Evolutionary conservation across 148 eudicot genomes (phyloP).

Genomic region (Rhododendron williamsianum): DNA sequence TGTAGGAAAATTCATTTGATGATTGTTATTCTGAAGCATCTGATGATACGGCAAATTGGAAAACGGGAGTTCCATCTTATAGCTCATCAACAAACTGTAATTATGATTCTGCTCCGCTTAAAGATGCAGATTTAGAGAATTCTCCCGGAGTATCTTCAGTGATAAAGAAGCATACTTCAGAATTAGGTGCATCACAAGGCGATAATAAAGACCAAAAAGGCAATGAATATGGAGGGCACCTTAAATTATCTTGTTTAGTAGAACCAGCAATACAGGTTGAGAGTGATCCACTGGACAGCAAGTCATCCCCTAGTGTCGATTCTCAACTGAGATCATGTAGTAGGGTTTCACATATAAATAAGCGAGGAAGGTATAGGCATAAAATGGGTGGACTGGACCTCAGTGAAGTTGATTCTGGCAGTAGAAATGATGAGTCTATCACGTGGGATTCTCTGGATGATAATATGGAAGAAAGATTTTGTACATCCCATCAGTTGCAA

Average conservation of each 20-base stretch:
- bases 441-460: constrained; percentile 26
- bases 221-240: constrained; percentile 23
- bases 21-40: constrained; percentile 41
- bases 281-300: constrained; percentile 21
- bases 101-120: constrained; percentile 22
- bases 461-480: constrained; percentile 17
- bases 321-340: constrained; percentile 20
- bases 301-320: constrained; percentile 20
- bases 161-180: constrained; percentile 5
- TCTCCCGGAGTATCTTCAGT: constrained; percentile 24
- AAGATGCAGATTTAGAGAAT: constrained; percentile 20
- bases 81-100: constrained; percentile 23
- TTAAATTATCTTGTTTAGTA: constrained; percentile 14
- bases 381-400: constrained; percentile 18
- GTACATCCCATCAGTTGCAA: constrained; percentile 26
- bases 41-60: constrained; percentile 51
- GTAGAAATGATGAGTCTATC: constrained; percentile 23
- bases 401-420: constrained; percentile 19
- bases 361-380: constrained; percentile 7
- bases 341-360: constrained; percentile 10
- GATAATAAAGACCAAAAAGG: constrained; percentile 2
- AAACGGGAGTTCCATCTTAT: constrained; percentile 26
- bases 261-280: constrained; percentile 27
- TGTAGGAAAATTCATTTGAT: constrained; percentile 37
- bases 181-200: constrained; percentile 1